Percentiles rank a stretch among this genome's conserved stretches.
phyloP scores from a whole-genome alignment of 176 grass and related monocot species.

The Oryza punctata region DNA sequence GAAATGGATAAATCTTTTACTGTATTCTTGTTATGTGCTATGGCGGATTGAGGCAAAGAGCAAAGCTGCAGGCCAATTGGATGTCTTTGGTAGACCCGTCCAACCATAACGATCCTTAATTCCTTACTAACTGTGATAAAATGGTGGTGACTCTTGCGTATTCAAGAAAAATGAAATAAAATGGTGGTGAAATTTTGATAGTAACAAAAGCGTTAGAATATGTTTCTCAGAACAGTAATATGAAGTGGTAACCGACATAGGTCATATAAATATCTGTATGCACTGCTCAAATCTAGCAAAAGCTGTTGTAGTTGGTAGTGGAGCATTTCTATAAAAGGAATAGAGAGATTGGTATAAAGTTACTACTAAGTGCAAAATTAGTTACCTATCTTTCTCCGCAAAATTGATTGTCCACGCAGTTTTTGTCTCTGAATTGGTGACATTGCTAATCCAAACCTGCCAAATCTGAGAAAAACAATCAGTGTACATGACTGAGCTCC shows the following conservation, averaged over 20 bases:
- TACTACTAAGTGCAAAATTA: not conserved
- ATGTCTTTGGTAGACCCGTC: too few relatives aligned
- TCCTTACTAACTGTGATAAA: constrained; percentile 26
- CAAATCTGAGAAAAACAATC: constrained; percentile 22
- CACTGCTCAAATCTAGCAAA: constrained; percentile 9
- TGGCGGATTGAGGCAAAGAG: too few relatives aligned
- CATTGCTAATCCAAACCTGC: not conserved
- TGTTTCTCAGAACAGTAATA: constrained; percentile 4
- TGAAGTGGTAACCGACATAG: not conserved
- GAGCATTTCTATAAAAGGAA: constrained; percentile 37
- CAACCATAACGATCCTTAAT: not conserved
- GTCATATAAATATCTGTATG: not conserved
- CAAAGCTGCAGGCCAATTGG: too few relatives aligned
- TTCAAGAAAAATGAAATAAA: not conserved
- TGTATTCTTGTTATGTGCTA: not conserved
- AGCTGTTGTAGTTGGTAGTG: constrained; percentile 15
- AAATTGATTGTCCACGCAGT: constrained; percentile 19
- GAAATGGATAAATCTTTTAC: not conserved
- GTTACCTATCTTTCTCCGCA: constrained; percentile 14
- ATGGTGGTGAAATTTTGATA: not conserved
- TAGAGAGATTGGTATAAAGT: constrained; percentile 5
- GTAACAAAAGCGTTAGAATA: not conserved
- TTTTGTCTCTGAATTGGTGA: not conserved
- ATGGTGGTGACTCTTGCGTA: not conserved
- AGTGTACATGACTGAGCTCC: constrained; percentile 21